phyloP scores from a whole-genome alignment of 176 grass and related monocot genomes.

The Eragrostis curvula region DNA sequence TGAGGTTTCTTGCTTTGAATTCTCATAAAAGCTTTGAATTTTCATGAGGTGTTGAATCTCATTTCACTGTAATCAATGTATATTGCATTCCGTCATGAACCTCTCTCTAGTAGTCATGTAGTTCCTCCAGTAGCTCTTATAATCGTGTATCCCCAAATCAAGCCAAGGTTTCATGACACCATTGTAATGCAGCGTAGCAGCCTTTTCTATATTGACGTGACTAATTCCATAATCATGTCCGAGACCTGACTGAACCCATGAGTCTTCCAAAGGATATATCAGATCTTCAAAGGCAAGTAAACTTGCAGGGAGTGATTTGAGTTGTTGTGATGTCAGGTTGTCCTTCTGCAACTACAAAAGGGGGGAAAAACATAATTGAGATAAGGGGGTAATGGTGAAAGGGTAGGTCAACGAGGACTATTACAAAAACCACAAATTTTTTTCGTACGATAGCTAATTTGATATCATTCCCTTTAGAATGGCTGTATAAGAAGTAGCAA shows the following conservation, averaged over 20 bases:
- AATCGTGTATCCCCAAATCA: slow-evolving; percentile 65
- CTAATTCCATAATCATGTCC: slow-evolving; percentile 65
- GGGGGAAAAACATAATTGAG: slow-evolving; percentile 20
- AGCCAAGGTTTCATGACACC: slow-evolving; percentile 91
- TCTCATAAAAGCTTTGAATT: slow-evolving; percentile 7
- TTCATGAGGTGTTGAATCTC: slow-evolving; percentile 3
- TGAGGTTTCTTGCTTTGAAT: slow-evolving; percentile 5
- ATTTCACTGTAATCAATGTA: slow-evolving; percentile 40
- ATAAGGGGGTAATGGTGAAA: not conserved
- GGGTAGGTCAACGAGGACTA: not conserved
- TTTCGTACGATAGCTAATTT: too few species aligned
- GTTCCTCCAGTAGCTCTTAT: slow-evolving; percentile 65
- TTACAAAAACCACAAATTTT: too few species aligned
- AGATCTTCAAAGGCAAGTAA: slow-evolving; percentile 75
- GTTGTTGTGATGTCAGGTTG: slow-evolving; percentile 37
- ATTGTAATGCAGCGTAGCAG: slow-evolving; percentile 63
- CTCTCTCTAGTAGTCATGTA: slow-evolving; percentile 61
- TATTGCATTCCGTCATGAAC: slow-evolving; percentile 75
- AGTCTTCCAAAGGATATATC: slow-evolving; percentile 62
- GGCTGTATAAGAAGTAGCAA: not conserved
- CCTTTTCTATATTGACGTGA: slow-evolving; percentile 38
- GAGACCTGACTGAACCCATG: slow-evolving; percentile 66
- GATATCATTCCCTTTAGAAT: not conserved
- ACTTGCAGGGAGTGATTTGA: slow-evolving; percentile 52
- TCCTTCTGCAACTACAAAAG: slow-evolving; percentile 49